These are phyloP conservation scores for Viridothelium virens DNA, from an alignment of 495 filamentous ascomycete genomes.

Conservation along the genomic window DNA sequence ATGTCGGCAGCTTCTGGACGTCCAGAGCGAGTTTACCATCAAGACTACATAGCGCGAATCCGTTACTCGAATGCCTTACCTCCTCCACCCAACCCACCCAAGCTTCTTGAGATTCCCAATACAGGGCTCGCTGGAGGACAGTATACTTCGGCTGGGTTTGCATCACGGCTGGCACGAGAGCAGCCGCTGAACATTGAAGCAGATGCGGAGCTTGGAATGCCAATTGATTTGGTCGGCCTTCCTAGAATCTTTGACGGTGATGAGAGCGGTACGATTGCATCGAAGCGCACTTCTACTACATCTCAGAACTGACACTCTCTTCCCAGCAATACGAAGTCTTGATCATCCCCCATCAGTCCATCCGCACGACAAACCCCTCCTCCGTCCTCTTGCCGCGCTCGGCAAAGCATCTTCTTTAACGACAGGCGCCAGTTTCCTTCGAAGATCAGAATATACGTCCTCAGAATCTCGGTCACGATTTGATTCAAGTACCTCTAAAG, in stretches of 20 bases:
- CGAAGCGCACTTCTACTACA: not conserved
- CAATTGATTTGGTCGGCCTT: conserved; percentile 87
- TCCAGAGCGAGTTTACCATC: conserved; percentile 56
- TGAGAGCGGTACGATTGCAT: conserved; percentile 68
- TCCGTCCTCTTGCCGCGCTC: conserved; percentile 69
- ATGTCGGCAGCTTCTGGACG: conserved; percentile 6
- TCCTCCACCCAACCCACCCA: conserved; percentile 85
- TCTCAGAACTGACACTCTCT: conserved; percentile 14
- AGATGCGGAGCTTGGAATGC: conserved; percentile 96
- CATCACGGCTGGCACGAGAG: conserved; percentile 75
- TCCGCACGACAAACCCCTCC: conserved; percentile 70
- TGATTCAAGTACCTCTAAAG: conserved; percentile 37
- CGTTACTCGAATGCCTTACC: conserved; percentile 92
- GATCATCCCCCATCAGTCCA: conserved; percentile 61
- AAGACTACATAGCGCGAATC: conserved; percentile 93
- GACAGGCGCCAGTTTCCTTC: conserved; percentile 80
- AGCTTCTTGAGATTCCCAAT: conserved; percentile 92
- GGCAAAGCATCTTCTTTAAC: conserved; percentile 65
- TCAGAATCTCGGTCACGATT: conserved; percentile 48
- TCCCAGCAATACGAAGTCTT: conserved; percentile 79
- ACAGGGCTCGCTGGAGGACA: conserved; percentile 71
- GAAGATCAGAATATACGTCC: conserved; percentile 92
- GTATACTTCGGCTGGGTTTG: conserved; percentile 81
- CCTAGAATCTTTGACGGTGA: conserved; percentile 91
- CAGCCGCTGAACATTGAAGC: conserved; percentile 95